Conservation (phyloP, 2,329 filamentous ascomycete genomes). For the Penicillium sp. region DNA sequence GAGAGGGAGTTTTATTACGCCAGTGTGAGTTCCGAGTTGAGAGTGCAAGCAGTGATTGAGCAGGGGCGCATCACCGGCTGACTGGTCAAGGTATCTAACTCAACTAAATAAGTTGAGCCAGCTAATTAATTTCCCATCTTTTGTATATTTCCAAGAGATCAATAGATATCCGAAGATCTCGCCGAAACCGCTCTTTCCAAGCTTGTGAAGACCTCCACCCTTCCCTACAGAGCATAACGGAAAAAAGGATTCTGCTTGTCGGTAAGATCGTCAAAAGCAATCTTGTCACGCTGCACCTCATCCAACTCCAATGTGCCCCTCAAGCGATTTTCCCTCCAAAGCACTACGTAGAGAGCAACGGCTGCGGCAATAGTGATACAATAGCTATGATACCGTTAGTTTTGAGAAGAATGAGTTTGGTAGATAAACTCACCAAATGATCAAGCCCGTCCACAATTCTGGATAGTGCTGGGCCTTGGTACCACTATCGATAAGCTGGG, state of each 20-base stretch:
- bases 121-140: too few species aligned
- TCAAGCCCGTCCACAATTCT: conserved; percentile 67
- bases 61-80: too few species aligned
- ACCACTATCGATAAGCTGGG: conserved; percentile 67
- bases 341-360: conserved; percentile 56
- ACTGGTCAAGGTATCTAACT: too few species aligned
- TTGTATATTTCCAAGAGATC: background rate
- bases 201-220: background rate
- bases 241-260: conserved; percentile 69
- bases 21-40: too few species aligned
- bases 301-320: conserved; percentile 52
- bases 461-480: conserved; percentile 68
- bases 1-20: background rate
- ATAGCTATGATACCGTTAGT: conserved; percentile 50
- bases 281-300: conserved; percentile 60
- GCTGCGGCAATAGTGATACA: conserved; percentile 64
- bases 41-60: too few species aligned
- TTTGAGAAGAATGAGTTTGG: background rate
- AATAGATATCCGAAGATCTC: background rate
- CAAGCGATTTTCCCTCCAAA: conserved; percentile 58
- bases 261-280: conserved; percentile 67
- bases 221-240: conserved; percentile 53
- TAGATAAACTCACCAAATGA: conserved; percentile 51
- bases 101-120: too few species aligned
- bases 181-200: background rate